Evolutionary conservation across 78 protist genomes (phyloP), one percentile per base, ranked within the genome.

Genomic region (Goniomonas avonlea): DNA sequence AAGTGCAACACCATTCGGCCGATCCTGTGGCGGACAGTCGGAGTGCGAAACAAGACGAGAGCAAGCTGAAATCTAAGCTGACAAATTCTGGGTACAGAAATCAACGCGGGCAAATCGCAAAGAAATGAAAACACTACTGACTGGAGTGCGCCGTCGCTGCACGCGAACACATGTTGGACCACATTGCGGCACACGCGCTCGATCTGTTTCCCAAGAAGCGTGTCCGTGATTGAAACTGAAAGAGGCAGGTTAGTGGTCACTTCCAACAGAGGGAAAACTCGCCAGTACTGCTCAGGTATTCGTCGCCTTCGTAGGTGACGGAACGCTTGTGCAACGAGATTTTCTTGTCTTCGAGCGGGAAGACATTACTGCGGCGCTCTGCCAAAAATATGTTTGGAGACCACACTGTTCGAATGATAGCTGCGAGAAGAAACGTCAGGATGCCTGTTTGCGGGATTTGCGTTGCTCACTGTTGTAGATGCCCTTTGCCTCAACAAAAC

Each of bases 1-100:
- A 70, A 70, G 60, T 70, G 77, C 41, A 70, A 39, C 32, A 70
- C 77, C 77, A 70, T 41, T 40, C 77, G 56, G 20, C 43, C 27
- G 39, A 70, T n/a, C 31, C 27, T 38, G 15, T 21, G 17, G 20
- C 29, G 31, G 56, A 9, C 43, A 43, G 43, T 40, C 40, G 66
- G 38, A 29, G 66, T 38, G 66, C 5, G 66, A 3, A 58, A 29
- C 27, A 58, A 31, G 37, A 58, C 25, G 15, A 58, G 37, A 55
- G 5, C 34, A 5, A 55, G 23, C 11, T 18, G 23, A 15, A 45
- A 45, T 45, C 15, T 45, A 45, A n/a, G n/a, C n/a, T 15, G 53
- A 45, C 25, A 45, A 45, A 17, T 9, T 45, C 15, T 45, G 9
- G 53, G 53, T 45, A 15, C 53, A n/a, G n/a, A 15, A 45, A 17